Base-by-base conservation (phyloP, 805 yeast genomes). In the Lipomyces spencermartinsiae region DNA sequence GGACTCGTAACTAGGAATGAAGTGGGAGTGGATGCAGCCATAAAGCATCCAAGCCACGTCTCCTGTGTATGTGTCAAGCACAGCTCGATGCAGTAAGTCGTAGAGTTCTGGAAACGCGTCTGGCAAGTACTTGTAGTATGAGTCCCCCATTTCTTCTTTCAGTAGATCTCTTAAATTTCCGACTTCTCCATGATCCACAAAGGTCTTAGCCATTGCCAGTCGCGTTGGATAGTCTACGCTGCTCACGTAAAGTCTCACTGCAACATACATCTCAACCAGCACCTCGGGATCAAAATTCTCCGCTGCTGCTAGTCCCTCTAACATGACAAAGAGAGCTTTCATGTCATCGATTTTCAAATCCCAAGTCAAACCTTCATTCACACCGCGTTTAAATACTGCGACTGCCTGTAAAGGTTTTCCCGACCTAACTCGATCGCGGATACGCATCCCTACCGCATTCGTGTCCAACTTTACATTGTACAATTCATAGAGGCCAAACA, bases 31-130 rank as follows among this genome's bases (percentile, higher is more conserved):
- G 58, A 90, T 73, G 63, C 84, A 85, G 3, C 86, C 86, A 71
- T 87, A 89, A 4, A 89, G 77, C 6, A 82, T 82, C 89, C 89
- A 89, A 0, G 87, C 84, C 66, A 83, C 84, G 29, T 81, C 76
- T 14, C 79, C 75, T 43, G 80, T 77, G 4, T 76, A 66, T 31
- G 82, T 78, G 0, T 80, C 70, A 33, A 83, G 69, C 9, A 86
- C 79, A 70, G 86, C 82, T 16, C 82, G 78, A 73, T 82, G 81
- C 66, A 88, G 76, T 0, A 85, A 78, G 5, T 79, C 74, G 66
- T 78, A 80, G 1, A 85, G 70, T n/a, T 78, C 77, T 0, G 84
- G 76, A 55, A 79, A 78, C 22, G 76, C 73, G 0, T 71, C 73
- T 59, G 71, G 71, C 33, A 58, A 60, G 16, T 58, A 62, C 7